Conservation (phyloP, 768 basidiomycete genomes). For the Psilocybe subaeruginosa region DNA sequence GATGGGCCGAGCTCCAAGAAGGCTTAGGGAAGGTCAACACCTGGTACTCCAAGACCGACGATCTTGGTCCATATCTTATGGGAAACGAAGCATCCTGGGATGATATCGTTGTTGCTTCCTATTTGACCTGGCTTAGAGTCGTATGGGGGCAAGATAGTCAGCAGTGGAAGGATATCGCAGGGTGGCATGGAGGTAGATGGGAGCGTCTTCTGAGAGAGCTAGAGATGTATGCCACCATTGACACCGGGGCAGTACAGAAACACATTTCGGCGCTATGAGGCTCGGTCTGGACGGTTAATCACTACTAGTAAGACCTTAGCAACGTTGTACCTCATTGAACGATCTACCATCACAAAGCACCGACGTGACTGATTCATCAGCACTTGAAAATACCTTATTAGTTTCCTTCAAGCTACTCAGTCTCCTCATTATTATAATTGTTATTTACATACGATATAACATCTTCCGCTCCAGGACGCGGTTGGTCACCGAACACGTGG, state of each 20-base stretch:
- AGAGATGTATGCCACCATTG: constrained; percentile 7
- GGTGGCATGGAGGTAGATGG: constrained; percentile 19
- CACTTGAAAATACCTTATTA: too few relatives aligned
- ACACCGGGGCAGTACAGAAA: neutral
- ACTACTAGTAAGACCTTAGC: too few relatives aligned
- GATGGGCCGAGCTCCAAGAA: constrained; percentile 35
- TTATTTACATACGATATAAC: neutral
- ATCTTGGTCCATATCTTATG: constrained; percentile 29
- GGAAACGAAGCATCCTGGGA: constrained; percentile 39
- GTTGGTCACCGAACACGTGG: constrained; percentile 5
- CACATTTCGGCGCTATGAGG: neutral
- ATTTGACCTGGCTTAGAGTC: constrained; percentile 16
- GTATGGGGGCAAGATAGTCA: constrained; percentile 13
- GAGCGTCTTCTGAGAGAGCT: constrained; percentile 9
- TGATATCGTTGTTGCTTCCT: constrained; percentile 37
- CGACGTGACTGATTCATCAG: too few relatives aligned
- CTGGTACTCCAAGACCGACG: constrained; percentile 29
- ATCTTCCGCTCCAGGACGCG: neutral
- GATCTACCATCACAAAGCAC: too few relatives aligned
- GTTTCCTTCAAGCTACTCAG: too few relatives aligned
- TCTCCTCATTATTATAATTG: neutral
- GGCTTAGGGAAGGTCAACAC: constrained; percentile 24
- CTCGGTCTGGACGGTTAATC: neutral
- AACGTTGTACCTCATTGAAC: too few relatives aligned
- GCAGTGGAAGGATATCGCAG: constrained; percentile 18